phyloP scores from a whole-genome alignment of 805 yeast genomes.

The Candida glaebosa region DNA sequence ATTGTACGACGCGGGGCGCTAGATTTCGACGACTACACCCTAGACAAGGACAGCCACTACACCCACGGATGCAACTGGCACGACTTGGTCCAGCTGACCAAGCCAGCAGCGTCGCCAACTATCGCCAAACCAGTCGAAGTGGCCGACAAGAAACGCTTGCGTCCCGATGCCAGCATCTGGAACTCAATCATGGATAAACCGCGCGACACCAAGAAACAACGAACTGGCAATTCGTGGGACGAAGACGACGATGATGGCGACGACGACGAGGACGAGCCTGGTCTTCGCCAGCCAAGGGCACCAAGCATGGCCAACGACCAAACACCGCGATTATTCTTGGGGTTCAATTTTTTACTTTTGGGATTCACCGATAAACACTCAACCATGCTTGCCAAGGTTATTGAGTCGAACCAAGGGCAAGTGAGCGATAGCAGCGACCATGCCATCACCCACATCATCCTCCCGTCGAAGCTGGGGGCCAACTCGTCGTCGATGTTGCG shows the following conservation, averaged over 20 bases:
- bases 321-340: conserved; percentile 35
- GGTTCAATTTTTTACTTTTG: conserved; percentile 38
- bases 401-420: conserved; percentile 45
- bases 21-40: conserved; percentile 37
- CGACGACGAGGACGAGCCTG: conserved; percentile 8
- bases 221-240: conserved; percentile 25
- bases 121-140: not conserved
- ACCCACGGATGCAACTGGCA: conserved; percentile 32
- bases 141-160: conserved; percentile 1
- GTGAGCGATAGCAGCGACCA: conserved; percentile 16
- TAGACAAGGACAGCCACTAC: conserved; percentile 16
- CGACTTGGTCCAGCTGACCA: conserved; percentile 9
- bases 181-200: conserved; percentile 37
- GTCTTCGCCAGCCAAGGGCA: too few relatives aligned
- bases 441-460: conserved; percentile 28
- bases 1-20: conserved; percentile 42
- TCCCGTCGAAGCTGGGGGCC: conserved; percentile 28
- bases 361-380: conserved; percentile 41
- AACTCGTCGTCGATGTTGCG: conserved; percentile 24
- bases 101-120: conserved; percentile 6
- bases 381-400: conserved; percentile 36
- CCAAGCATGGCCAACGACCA: too few relatives aligned
- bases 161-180: conserved; percentile 35
- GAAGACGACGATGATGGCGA: conserved; percentile 14
- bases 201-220: conserved; percentile 10